These are phyloP conservation scores for Sugiyamaella qingdaonensis DNA, from an alignment of 805 yeast species.

Conservation along the genomic window DNA sequence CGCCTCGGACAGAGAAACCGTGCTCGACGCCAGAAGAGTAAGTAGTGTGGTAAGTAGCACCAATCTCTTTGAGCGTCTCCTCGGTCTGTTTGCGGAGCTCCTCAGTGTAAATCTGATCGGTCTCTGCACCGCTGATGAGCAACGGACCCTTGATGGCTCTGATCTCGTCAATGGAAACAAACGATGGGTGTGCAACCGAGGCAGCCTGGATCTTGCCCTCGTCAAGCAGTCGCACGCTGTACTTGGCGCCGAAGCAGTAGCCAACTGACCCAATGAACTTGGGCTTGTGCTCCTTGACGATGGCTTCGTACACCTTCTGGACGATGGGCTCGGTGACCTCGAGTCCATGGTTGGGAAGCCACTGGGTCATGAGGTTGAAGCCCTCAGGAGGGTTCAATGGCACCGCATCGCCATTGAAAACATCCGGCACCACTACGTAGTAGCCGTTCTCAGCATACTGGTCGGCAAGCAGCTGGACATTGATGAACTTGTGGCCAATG, in stretches of 20 bases:
- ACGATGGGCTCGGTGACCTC: constrained; percentile 48
- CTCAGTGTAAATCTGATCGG: constrained; percentile 55
- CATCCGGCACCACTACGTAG: constrained; percentile 72
- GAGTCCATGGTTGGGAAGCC: constrained; percentile 53
- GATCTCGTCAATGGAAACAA: constrained; percentile 62
- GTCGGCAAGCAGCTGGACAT: constrained; percentile 48
- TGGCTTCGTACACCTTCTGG: constrained; percentile 42
- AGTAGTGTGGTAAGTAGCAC: constrained; percentile 55
- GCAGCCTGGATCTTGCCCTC: constrained; percentile 44
- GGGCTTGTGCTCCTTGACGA: constrained; percentile 45
- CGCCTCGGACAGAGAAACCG: constrained; percentile 82
- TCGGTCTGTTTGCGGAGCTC: constrained; percentile 64
- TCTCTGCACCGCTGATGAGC: constrained; percentile 69
- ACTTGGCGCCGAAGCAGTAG: constrained; percentile 83
- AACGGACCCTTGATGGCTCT: constrained; percentile 58
- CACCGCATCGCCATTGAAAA: constrained; percentile 53
- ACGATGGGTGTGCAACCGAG: constrained; percentile 83
- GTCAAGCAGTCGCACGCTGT: constrained; percentile 49
- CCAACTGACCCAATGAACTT: constrained; percentile 59
- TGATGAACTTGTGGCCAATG: constrained; percentile 56
- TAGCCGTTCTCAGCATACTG: constrained; percentile 56
- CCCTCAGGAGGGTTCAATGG: constrained; percentile 28
- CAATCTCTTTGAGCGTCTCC: constrained; percentile 49
- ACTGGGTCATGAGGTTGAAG: constrained; percentile 32
- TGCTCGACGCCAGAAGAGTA: constrained; percentile 63